phyloP scores from a whole-genome alignment of 164 flowering plant genomes.

The Taxillus chinensis region DNA sequence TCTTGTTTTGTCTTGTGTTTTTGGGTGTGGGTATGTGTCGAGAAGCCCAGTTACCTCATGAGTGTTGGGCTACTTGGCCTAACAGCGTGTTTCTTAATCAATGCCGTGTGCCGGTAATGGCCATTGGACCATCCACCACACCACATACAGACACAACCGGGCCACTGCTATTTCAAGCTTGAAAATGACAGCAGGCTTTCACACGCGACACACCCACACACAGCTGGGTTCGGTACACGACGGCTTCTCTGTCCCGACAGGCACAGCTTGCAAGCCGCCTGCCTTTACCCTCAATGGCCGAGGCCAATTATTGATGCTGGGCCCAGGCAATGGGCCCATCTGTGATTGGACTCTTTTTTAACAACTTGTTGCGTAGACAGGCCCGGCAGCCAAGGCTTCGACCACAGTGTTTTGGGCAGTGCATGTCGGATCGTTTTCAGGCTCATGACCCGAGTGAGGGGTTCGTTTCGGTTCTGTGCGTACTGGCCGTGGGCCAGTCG shows the following conservation, averaged over 20 bases:
- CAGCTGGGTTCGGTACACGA: slow-evolving; percentile 5
- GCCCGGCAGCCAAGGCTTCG: not conserved
- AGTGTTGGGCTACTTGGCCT: too few species aligned
- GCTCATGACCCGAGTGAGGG: slow-evolving; percentile 16
- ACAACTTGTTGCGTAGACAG: slow-evolving; percentile 7
- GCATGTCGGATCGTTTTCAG: slow-evolving; percentile 24
- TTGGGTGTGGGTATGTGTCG: too few species aligned
- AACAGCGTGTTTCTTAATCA: too few species aligned
- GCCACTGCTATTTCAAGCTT: too few species aligned
- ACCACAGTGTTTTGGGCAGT: not conserved
- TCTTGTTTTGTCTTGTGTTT: too few species aligned
- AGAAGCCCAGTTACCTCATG: too few species aligned
- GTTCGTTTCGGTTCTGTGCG: slow-evolving; percentile 12
- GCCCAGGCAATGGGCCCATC: not conserved
- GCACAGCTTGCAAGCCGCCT: slow-evolving; percentile 15
- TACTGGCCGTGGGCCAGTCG: slow-evolving; percentile 3
- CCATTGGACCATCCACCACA: too few species aligned
- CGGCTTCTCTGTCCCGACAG: slow-evolving; percentile 15
- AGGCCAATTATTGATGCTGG: not conserved
- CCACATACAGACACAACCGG: too few species aligned
- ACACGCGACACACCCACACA: too few species aligned
- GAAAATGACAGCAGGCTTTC: too few species aligned
- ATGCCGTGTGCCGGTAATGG: too few species aligned
- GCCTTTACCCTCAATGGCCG: slow-evolving; percentile 9
- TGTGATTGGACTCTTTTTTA: not conserved